These are phyloP conservation scores for Arthrobotrys sphaeroides DNA, from an alignment of 2,329 filamentous ascomycete genomes.

Conservation along the genomic window DNA sequence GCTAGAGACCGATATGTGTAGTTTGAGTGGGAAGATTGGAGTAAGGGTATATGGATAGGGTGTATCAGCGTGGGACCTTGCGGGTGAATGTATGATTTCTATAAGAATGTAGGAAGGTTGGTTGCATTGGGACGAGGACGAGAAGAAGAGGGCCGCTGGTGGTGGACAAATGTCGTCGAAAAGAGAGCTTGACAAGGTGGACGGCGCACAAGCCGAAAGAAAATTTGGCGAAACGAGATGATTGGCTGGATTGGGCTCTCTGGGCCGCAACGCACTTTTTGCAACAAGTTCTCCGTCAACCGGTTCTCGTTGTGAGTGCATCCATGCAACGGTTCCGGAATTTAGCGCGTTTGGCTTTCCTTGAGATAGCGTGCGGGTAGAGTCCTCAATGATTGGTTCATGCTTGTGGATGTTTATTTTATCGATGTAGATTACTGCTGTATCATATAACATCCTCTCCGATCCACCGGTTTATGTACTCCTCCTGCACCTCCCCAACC, in stretches of 20 bases:
- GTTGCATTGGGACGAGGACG: conserved; percentile 35
- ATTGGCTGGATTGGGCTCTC: conserved; percentile 20
- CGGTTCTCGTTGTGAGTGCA: no score
- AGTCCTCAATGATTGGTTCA: no score
- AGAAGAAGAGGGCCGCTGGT: not conserved
- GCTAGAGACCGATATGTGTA: conserved; percentile 28
- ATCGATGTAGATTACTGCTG: no score
- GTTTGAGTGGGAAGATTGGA: not conserved
- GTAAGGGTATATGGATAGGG: not conserved
- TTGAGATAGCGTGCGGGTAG: no score
- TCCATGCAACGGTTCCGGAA: no score
- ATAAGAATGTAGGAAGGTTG: conserved; percentile 2
- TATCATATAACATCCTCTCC: not conserved
- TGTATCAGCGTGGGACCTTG: conserved; percentile 45
- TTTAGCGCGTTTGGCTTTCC: no score
- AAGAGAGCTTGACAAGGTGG: conserved; percentile 10
- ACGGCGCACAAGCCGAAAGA: conserved; percentile 32
- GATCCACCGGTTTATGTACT: conserved; percentile 7
- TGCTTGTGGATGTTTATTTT: no score
- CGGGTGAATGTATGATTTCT: conserved; percentile 43
- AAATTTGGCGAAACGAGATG: conserved; percentile 46
- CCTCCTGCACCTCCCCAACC: not conserved
- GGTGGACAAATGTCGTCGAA: conserved; percentile 30
- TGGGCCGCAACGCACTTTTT: conserved; percentile 25
- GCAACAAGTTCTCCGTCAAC: conserved; percentile 15